Conservation (phyloP, 257 asterid species). For the Forsythia suspensa region DNA sequence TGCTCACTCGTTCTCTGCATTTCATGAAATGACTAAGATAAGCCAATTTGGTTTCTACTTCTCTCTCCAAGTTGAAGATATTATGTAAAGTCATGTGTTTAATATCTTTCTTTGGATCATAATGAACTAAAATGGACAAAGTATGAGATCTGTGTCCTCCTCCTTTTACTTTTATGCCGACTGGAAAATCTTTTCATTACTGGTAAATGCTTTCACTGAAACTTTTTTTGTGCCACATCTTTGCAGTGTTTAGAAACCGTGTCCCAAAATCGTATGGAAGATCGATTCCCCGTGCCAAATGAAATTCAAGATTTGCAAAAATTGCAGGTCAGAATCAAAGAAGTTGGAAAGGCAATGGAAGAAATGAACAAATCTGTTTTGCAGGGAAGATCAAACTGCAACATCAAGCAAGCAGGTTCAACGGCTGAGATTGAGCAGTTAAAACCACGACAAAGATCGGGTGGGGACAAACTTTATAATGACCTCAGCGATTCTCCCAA, state of each 20-base stretch:
- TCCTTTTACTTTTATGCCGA: neutral
- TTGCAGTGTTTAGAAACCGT: conserved; percentile 44
- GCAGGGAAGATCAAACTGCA: conserved; percentile 30
- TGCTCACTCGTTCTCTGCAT: neutral
- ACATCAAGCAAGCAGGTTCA: conserved; percentile 30
- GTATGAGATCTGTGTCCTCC: neutral
- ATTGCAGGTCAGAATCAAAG: conserved; percentile 57
- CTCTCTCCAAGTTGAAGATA: neutral
- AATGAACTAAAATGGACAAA: neutral
- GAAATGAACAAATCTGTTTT: conserved; percentile 40
- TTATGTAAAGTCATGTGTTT: neutral
- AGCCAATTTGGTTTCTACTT: neutral
- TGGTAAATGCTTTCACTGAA: neutral
- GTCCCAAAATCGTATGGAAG: conserved; percentile 32
- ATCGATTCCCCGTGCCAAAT: conserved; percentile 28
- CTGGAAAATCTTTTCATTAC: neutral
- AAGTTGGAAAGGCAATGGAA: conserved; percentile 56
- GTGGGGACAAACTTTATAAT: conserved; percentile 33
- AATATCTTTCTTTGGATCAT: too few species aligned
- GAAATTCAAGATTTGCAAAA: conserved; percentile 54
- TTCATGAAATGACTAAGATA: neutral
- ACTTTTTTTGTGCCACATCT: conserved; percentile 5
- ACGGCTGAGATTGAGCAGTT: conserved; percentile 42
- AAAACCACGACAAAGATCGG: conserved; percentile 43
- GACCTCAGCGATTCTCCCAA: conserved; percentile 41